phyloP scores from a whole-genome alignment of 352 stramenopile genomes.

The Peronosclerospora sorghi region DNA sequence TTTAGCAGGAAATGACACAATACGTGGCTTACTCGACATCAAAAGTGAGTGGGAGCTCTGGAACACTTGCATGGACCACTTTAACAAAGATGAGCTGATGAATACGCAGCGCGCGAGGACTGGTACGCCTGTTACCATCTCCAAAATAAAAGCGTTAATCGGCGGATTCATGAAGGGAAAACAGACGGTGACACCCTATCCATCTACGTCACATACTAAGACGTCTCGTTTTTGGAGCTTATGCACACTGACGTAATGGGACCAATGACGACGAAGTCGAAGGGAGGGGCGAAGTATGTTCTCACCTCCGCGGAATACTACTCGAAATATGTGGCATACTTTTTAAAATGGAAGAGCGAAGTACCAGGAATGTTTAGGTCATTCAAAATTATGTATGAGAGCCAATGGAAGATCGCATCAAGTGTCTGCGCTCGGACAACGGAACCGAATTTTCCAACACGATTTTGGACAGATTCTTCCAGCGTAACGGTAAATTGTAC shows the following conservation, averaged over 20 bases:
- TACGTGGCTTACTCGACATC: too few species aligned
- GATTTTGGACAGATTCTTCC: not conserved
- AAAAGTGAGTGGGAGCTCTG: not conserved
- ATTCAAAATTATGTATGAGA: constrained; percentile 12
- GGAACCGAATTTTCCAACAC: constrained; percentile 12
- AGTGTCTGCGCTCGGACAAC: too few species aligned
- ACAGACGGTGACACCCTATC: not conserved
- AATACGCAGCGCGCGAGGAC: not conserved
- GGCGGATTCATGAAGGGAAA: not conserved
- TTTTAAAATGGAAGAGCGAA: not conserved
- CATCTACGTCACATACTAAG: not conserved
- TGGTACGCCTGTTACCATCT: not conserved
- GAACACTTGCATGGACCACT: not conserved
- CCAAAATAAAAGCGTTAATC: not conserved
- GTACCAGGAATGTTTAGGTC: not conserved
- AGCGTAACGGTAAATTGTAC: constrained; percentile 1
- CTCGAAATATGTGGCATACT: not conserved
- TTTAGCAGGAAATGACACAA: not conserved
- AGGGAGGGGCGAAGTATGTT: not conserved
- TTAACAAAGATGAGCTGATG: not conserved
- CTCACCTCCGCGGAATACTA: not conserved
- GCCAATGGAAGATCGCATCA: too few species aligned
- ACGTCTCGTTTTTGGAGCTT: not conserved
- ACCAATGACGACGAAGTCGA: not conserved
- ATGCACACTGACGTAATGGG: not conserved